Evolutionary conservation across 768 basidiomycete genomes (phyloP), one percentile per base, ranked within the genome.

Genomic region (Dacryopinax spathularia): DNA sequence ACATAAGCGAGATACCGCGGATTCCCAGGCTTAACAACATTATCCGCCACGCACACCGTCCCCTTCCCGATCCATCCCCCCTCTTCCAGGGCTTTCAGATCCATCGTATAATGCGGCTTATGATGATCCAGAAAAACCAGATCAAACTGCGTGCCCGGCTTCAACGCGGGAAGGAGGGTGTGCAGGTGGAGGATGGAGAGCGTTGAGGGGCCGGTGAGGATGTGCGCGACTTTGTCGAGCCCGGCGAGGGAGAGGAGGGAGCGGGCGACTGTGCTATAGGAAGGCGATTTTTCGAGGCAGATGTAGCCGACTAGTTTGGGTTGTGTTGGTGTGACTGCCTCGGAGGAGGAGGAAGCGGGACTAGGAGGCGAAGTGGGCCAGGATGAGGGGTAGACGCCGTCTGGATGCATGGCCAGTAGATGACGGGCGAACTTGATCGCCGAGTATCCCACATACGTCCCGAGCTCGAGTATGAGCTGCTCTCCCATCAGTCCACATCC

Each of bases 21-120:
- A 61, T 73, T 73, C 6, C 72, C 72, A 33, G 71, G 71, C 56
- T 72, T 73, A 64, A 73, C 70, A n/a, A 73, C 72, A 64, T 71
- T 72, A 66, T 73, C 72, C 33, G 72, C 72, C 20, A 73, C 69
- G n/a, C 72, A 63, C 60, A 69, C 65, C 29, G 72, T 73, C 9
- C 71, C 72, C 72, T 72, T 69, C 41, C 70, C 72, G 31, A 73
- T 67, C 5, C 72, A 56, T 16, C 72, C 72, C 62, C 71, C 71
- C 61, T 71, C 68, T 63, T 73, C 72, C 65, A 73, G 66, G 0
- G 70, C 68, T 67, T 73, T 72, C 33, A 73, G 61, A 48, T 73
- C 72, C 25, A 70, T 69, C 0, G 72, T 72, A 62, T 73, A 73
- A 2, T 72, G 66, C 22, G 71, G 71, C 65, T 73, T 73, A 35